A percentile compares a stretch with the other conserved stretches of the same genome.
Evolutionary conservation across 2,329 filamentous ascomycete species (phyloP).

Genomic region (Fusarium agapanthi): DNA sequence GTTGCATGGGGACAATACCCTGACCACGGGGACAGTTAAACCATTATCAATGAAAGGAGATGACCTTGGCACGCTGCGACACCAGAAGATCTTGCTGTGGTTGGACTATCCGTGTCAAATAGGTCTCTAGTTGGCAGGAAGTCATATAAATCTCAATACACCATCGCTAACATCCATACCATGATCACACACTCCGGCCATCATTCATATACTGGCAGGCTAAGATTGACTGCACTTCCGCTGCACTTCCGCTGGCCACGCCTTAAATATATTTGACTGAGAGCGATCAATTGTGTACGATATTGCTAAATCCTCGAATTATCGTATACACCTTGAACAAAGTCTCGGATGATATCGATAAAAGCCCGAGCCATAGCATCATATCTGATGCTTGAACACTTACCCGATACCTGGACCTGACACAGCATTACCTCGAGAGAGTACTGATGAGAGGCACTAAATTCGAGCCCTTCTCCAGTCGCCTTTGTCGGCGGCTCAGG

Average conservation of each 20-base stretch:
- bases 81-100: neutral
- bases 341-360: neutral
- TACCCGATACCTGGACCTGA: neutral
- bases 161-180: neutral
- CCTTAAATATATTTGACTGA: no score
- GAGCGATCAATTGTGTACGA: neutral
- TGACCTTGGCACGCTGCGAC: neutral
- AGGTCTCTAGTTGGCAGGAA: neutral
- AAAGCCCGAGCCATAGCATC: neutral
- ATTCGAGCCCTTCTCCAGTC: neutral
- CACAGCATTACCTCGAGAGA: neutral
- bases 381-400: neutral
- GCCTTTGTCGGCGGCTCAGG: neutral
- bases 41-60: slow-evolving; percentile 1
- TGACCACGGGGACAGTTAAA: neutral
- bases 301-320: neutral
- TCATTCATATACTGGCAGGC: no score
- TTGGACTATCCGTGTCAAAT: no score
- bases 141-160: neutral
- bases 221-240: neutral
- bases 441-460: neutral
- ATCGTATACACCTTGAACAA: no score
- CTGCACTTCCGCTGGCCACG: no score
- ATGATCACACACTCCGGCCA: neutral
- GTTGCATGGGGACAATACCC: neutral